Evolutionary conservation across 2,329 filamentous ascomycete genomes (phyloP).

Genomic region (Exserohilum rostratum): DNA sequence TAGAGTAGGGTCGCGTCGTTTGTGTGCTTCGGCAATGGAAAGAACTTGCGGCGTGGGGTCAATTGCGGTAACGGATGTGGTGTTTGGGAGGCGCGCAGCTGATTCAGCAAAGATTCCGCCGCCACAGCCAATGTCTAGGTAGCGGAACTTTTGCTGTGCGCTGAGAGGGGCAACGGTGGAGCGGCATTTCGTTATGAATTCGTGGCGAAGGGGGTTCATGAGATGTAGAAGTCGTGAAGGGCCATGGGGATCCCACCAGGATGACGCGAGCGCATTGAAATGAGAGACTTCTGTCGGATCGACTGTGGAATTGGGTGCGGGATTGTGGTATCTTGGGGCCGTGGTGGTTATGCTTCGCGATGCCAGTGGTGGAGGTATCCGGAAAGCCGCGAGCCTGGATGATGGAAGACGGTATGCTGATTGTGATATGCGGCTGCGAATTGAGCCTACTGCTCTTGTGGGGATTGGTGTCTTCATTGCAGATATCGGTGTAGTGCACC

Average conservation of each 20-base stretch:
- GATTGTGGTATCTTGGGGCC: slow-evolving; percentile 20
- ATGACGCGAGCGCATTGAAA: slow-evolving; percentile 89
- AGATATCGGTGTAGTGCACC: background rate
- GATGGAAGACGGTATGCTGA: background rate
- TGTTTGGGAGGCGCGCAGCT: slow-evolving; percentile 71
- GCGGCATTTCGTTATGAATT: slow-evolving; percentile 81
- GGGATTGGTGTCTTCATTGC: slow-evolving; percentile 20
- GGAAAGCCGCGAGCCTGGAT: background rate
- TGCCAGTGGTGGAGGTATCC: slow-evolving; percentile 2
- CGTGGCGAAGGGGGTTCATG: slow-evolving; percentile 96
- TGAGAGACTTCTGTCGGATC: slow-evolving; percentile 89
- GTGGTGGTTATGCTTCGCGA: slow-evolving; percentile 25
- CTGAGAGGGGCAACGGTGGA: slow-evolving; percentile 48
- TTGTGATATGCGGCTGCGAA: slow-evolving; percentile 7
- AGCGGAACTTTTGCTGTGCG: slow-evolving; percentile 60
- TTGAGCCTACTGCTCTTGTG: slow-evolving; percentile 14
- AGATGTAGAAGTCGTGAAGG: slow-evolving; percentile 90
- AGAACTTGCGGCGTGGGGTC: slow-evolving; percentile 79
- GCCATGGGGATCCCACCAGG: slow-evolving; percentile 97
- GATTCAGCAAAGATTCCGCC: slow-evolving; percentile 96
- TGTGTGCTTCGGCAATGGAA: slow-evolving; percentile 76
- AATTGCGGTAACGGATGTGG: slow-evolving; percentile 72
- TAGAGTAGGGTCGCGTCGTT: slow-evolving; percentile 73
- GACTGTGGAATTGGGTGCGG: slow-evolving; percentile 53
- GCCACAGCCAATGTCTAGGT: slow-evolving; percentile 93